These are phyloP conservation scores for Mucor irregularis DNA, from an alignment of 371 early-diverging fungal genomes.

Conservation along the genomic window DNA sequence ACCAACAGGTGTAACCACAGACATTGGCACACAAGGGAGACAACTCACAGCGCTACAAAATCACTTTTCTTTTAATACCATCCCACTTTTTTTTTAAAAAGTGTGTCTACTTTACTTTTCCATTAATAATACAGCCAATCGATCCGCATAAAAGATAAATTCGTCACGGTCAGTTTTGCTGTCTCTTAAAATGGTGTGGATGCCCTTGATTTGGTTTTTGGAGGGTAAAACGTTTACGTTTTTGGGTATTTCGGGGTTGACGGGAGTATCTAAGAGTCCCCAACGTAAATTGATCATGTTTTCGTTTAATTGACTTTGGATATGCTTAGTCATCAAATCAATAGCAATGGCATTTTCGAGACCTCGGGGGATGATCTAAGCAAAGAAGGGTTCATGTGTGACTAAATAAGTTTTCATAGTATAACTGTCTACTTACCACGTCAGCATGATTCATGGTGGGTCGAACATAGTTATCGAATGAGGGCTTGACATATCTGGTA, in stretches of 20 bases:
- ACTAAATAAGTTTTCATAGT: too few species aligned
- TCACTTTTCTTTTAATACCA: background rate
- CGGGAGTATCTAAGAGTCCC: conserved; percentile 54
- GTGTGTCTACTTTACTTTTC: conserved; percentile 57
- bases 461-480: conserved; percentile 85
- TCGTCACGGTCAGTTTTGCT: conserved; percentile 74
- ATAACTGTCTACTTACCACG: conserved; percentile 9
- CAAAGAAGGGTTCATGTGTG: background rate
- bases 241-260: conserved; percentile 45
- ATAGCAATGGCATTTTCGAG: conserved; percentile 90
- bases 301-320: conserved; percentile 80
- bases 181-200: conserved; percentile 87
- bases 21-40: conserved; percentile 52
- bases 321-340: conserved; percentile 86
- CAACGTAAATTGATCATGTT: conserved; percentile 68
- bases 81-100: background rate
- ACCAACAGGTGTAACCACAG: conserved; percentile 68
- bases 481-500: conserved; percentile 87
- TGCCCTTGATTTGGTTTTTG: conserved; percentile 72
- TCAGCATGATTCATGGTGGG: conserved; percentile 92
- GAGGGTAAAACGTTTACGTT: conserved; percentile 59
- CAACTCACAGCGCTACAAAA: conserved; percentile 59
- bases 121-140: conserved; percentile 81
- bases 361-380: conserved; percentile 85
- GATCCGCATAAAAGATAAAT: conserved; percentile 89